phyloP scores from a whole-genome alignment of 306 rosid genomes.

The Quercus rubra region DNA sequence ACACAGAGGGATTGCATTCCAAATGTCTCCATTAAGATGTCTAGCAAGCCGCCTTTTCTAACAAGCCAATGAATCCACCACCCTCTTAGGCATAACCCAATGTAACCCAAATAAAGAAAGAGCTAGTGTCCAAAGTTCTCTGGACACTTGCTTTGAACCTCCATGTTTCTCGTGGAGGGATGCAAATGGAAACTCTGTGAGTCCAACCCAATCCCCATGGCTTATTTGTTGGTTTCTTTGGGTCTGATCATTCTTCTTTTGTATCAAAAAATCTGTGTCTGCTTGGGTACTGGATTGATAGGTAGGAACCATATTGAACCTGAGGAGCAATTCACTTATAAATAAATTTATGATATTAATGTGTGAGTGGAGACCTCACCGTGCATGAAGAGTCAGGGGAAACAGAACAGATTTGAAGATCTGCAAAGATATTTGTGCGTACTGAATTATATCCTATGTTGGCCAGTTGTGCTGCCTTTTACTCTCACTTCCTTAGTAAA shows the following conservation, averaged over 20 bases:
- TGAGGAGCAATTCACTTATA: background rate
- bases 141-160: background rate
- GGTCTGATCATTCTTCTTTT: background rate
- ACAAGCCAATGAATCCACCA: too few relatives aligned
- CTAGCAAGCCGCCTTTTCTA: too few relatives aligned
- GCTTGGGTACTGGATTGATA: constrained; percentile 1
- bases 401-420: background rate
- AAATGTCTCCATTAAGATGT: too few relatives aligned
- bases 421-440: background rate
- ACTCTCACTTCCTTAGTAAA: background rate
- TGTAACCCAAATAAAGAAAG: too few relatives aligned
- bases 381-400: constrained; percentile 8
- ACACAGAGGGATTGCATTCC: too few relatives aligned
- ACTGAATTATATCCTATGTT: background rate
- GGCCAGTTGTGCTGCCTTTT: background rate
- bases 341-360: too few relatives aligned
- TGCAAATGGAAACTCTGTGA: background rate
- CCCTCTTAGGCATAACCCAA: too few relatives aligned
- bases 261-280: background rate
- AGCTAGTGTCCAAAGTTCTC: too few relatives aligned
- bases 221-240: background rate
- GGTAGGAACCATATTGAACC: background rate
- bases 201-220: background rate
- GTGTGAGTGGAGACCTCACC: background rate
- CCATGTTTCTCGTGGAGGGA: background rate